These are phyloP conservation scores for Herpomyces periplanetae DNA, from an alignment of 2,329 filamentous ascomycete genomes.

Conservation along the genomic window DNA sequence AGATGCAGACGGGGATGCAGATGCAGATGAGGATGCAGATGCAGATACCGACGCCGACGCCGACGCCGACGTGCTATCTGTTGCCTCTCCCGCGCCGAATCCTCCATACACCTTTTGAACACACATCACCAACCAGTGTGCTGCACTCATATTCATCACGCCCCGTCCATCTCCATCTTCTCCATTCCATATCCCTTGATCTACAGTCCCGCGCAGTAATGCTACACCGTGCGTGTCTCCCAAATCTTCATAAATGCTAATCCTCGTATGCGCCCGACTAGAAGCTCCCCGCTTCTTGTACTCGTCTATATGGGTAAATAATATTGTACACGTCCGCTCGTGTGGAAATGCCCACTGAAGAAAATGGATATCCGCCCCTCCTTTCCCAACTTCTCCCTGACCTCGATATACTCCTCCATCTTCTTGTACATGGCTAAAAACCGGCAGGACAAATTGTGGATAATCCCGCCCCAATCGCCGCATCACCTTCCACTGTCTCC, in stretches of 20 bases:
- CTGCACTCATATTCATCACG: conserved; percentile 35
- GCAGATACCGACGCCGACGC: no score
- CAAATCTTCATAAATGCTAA: conserved; percentile 65
- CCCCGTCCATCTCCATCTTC: conserved; percentile 34
- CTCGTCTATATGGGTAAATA: conserved; percentile 77
- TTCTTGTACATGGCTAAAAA: conserved; percentile 16
- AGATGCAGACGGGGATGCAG: no score
- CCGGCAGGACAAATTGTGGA: conserved; percentile 63
- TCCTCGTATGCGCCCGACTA: conserved; percentile 59
- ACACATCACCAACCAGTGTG: conserved; percentile 63
- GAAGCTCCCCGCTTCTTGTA: conserved; percentile 70
- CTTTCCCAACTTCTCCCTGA: conserved; percentile 7
- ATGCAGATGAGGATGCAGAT: no score
- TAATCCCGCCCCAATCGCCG: conserved; percentile 25
- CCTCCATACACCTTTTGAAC: conserved; percentile 58
- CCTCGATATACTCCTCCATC: conserved; percentile 5
- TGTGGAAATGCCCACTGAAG: conserved; percentile 79
- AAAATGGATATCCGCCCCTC: conserved; percentile 73
- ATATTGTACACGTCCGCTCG: conserved; percentile 20
- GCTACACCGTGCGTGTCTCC: conserved; percentile 33
- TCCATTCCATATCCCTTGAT: no score
- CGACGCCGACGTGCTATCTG: no score
- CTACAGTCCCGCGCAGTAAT: conserved; percentile 45
- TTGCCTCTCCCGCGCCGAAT: conserved; percentile 16
- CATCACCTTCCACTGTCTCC: conserved; percentile 31